Evolutionary conservation across 2,329 filamentous ascomycete species (phyloP), one percentile per base, ranked within the genome.

Genomic region (Penicillium brevicompactum): DNA sequence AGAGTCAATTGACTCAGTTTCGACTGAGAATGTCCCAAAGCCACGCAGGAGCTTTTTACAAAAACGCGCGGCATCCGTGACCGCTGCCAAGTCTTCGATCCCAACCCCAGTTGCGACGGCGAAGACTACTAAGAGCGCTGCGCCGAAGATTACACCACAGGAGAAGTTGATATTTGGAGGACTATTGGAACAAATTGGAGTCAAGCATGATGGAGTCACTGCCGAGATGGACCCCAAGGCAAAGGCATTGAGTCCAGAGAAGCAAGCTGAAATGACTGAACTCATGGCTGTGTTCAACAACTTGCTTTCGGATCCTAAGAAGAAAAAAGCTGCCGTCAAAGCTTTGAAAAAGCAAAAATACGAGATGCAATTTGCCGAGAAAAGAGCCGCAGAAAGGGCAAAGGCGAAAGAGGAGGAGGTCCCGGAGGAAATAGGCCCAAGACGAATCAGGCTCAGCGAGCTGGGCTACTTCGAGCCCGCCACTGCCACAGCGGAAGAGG

Each of bases 1-100:
- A 10, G 21, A 53, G 11, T 44, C 48, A 43, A 22, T n/a, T 13
- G 27, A 52, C 42, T 22, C 45, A 22, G 49, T 44, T n/a, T 14
- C 37, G 24, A 46, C 37, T 10, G 34, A 56, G 11, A 32, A 24
- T 10, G n/a, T 51, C 8, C 50, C 51, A 9, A 55, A 46, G 14
- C 56, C 56, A n/a, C 61, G 62, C 5, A 62, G 46, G 51, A 67
- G 60, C 55, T 68, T 65, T 53, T 34, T 72, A 37, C 64, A 62
- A 34, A 57, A 53, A 37, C 62, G 61, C 22, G 66, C 61, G 16
- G 53, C 59, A n/a, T 41, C 58, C 14, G 27, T 57, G 1, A 42
- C 58, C 10, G 16, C 50, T 6, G 8, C n/a, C 31, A 41, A 46
- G 10, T 42, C 57, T 40, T n/a, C 38, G 43, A 21, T 27, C 30